These are phyloP conservation scores for Stagonosporopsis cucurbitacearum DNA, from an alignment of 2,329 filamentous ascomycete species.

Conservation along the genomic window DNA sequence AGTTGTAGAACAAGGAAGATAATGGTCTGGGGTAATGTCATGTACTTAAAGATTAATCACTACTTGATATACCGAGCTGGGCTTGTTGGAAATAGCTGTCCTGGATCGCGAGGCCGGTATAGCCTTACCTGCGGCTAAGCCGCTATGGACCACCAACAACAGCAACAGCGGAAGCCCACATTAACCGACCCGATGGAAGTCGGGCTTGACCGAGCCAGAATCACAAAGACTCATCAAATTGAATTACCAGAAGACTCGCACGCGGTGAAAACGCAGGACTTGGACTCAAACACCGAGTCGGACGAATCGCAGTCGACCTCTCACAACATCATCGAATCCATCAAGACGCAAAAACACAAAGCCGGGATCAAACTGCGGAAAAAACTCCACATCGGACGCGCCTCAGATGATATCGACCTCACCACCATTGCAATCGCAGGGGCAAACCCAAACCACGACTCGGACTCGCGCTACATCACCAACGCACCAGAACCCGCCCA, in stretches of 20 bases:
- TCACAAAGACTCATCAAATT: constrained; percentile 18
- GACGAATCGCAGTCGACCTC: constrained; percentile 19
- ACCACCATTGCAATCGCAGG: constrained; percentile 26
- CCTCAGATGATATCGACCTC: constrained; percentile 20
- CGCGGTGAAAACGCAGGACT: background rate
- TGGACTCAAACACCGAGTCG: constrained; percentile 3
- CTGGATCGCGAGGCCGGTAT: background rate
- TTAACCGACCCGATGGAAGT: constrained; percentile 10
- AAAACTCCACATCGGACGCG: constrained; percentile 32
- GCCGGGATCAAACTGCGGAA: constrained; percentile 32
- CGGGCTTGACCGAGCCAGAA: constrained; percentile 24
- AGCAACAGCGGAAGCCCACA: constrained; percentile 2
- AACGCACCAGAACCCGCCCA: constrained; percentile 29
- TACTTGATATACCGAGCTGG: too few relatives aligned
- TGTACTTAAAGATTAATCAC: background rate
- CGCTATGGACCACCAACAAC: constrained; percentile 5
- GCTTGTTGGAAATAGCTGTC: too few relatives aligned
- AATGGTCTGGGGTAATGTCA: background rate
- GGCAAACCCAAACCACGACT: constrained; percentile 9
- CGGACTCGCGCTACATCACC: constrained; percentile 28
- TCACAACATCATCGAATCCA: constrained; percentile 19
- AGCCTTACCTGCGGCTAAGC: background rate
- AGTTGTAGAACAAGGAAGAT: background rate
- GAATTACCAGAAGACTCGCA: constrained; percentile 14
- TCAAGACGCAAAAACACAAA: constrained; percentile 29